These are phyloP conservation scores for Panicum hallii DNA, from an alignment of 202 grass and related monocot genomes.

Conservation along the genomic window DNA sequence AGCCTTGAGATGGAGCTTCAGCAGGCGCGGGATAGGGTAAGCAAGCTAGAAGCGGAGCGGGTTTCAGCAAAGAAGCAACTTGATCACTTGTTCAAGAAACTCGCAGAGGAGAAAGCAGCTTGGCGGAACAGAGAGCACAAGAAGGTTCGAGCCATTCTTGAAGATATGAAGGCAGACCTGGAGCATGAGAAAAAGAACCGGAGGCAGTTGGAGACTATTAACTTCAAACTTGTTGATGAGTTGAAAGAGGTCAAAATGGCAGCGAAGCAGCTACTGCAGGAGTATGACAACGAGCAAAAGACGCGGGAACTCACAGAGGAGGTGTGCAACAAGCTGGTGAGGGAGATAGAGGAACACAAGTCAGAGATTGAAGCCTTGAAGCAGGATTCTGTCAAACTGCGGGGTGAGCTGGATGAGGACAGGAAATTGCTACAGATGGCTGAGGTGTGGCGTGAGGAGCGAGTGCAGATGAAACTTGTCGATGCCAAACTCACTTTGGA, in stretches of 20 bases:
- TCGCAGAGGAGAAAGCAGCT: slow-evolving; percentile 81
- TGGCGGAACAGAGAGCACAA: slow-evolving; percentile 92
- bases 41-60: slow-evolving; percentile 67
- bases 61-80: slow-evolving; percentile 87
- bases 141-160: slow-evolving; percentile 76
- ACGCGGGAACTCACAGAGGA: slow-evolving; percentile 78
- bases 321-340: slow-evolving; percentile 87
- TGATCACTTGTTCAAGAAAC: slow-evolving; percentile 77
- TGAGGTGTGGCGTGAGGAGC: slow-evolving; percentile 96
- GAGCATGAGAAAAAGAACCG: slow-evolving; percentile 81
- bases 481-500: slow-evolving; percentile 94
- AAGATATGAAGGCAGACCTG: slow-evolving; percentile 86
- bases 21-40: slow-evolving; percentile 57
- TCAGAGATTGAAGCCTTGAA: slow-evolving; percentile 76
- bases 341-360: slow-evolving; percentile 85
- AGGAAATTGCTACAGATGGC: slow-evolving; percentile 94
- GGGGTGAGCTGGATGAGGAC: slow-evolving; percentile 82
- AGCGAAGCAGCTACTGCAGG: slow-evolving; percentile 74
- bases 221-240: slow-evolving; percentile 86
- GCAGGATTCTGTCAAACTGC: slow-evolving; percentile 62
- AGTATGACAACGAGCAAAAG: slow-evolving; percentile 85
- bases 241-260: slow-evolving; percentile 76
- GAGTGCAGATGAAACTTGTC: slow-evolving; percentile 96
- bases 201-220: slow-evolving; percentile 73
- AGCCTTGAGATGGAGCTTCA: slow-evolving; percentile 76